Percentiles rank a stretch among this genome's conserved stretches.
Conservation (phyloP, 495 filamentous ascomycete genomes). For the Talaromyces borbonicus region DNA sequence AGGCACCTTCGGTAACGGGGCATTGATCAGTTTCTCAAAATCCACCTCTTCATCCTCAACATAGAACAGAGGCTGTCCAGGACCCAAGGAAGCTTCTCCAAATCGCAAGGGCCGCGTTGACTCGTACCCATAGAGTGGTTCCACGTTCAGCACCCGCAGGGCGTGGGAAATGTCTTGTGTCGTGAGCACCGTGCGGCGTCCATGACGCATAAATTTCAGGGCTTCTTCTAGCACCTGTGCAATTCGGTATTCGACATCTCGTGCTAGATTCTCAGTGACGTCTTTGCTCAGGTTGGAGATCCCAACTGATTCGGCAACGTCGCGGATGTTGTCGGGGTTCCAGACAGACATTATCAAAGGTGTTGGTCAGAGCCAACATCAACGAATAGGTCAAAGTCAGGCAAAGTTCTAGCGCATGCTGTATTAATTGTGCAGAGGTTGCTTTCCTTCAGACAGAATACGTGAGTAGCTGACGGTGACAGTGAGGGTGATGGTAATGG, state of each 20-base stretch:
- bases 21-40: conserved; percentile 97
- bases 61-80: conserved; percentile 93
- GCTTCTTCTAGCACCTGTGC: conserved; percentile 87
- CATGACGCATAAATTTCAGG: conserved; percentile 87
- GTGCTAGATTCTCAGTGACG: conserved; percentile 70
- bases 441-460: no score
- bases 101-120: conserved; percentile 76
- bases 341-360: conserved; percentile 69
- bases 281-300: conserved; percentile 71
- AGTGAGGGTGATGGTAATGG: no score
- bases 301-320: conserved; percentile 92
- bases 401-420: no score
- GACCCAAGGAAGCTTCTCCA: conserved; percentile 86
- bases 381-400: not conserved
- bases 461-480: no score
- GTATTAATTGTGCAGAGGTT: no score
- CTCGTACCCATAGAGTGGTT: conserved; percentile 93
- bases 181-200: conserved; percentile 68
- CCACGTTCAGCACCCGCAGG: conserved; percentile 75
- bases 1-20: conserved; percentile 86
- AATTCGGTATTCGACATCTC: conserved; percentile 91
- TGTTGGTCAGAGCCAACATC: not conserved
- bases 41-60: conserved; percentile 98
- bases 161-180: conserved; percentile 82
- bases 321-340: conserved; percentile 91